Evolutionary conservation across 805 yeast genomes (phyloP), one percentile per base, ranked within the genome.

Genomic region (Barnettozyma wickerhamii): DNA sequence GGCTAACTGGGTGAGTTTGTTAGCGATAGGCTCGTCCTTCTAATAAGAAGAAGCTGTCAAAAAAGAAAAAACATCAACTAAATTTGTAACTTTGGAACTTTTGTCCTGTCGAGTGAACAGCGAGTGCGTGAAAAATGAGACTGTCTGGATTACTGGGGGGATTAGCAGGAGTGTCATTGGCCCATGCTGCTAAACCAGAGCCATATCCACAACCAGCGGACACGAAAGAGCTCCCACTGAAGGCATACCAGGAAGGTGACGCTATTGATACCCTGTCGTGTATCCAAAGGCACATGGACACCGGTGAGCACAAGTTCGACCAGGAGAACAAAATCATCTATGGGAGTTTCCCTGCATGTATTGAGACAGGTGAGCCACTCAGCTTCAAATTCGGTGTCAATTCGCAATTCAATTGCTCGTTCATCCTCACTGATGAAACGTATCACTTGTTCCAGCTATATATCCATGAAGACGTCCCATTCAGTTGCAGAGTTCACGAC

Each of bases 401-500:
- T 19, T 77, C 72, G 47, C 74, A 73, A 41, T 41, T 74, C 38
- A 72, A 72, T 48, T 84, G 93, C 55, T 77, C 90, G 3, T 63
- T 84, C 19, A 62, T 62, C 6, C 69, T 84, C 36, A 68, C 74
- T 12, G 91, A 84, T 58, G 82, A 79, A 49, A 52, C 77, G 30
- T 84, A 74, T 55, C 93, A 84, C 54, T 57, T 84, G 43, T 81
- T 84, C 59, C 91, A 84, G 62, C 65, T 84, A 35, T 84, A 84
- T 56, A 65, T 84, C 32, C 93, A 84, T 58, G 83, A 84, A 55
- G 93, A 84, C 56, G 79, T 74, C 7, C 93, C 93, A 21, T 77
- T 79, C 55, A 72, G 84, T 35, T 84, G 93, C 58, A 66, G 82
- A 41, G 49, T 81, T 9, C 83, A 84, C 4, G 58, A 76, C 43